A percentile compares a stretch with the other conserved stretches of the same genome.
Conservation (phyloP, 2,329 filamentous ascomycete genomes). For the Coniochaeta prunicola region DNA sequence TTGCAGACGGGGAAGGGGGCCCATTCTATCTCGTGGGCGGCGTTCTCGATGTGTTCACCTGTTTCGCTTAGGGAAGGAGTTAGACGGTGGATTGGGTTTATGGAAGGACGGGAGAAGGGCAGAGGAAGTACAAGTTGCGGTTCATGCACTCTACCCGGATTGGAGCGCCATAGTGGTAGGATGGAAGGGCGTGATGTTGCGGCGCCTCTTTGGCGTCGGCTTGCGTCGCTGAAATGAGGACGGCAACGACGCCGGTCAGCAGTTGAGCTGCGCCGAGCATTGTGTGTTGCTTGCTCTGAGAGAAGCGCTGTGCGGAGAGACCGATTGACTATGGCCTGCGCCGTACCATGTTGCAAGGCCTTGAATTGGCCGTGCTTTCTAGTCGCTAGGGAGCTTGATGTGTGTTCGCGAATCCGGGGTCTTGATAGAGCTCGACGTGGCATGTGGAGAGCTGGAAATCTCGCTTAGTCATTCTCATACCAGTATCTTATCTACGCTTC, state of each 20-base stretch:
- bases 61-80: slow-evolving; percentile 56
- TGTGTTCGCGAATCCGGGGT: neutral
- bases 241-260: neutral
- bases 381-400: neutral
- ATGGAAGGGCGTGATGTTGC: slow-evolving; percentile 35
- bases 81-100: neutral
- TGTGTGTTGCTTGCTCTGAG: neutral
- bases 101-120: neutral
- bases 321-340: slow-evolving; percentile 2
- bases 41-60: slow-evolving; percentile 81
- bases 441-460: neutral
- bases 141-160: slow-evolving; percentile 70
- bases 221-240: neutral
- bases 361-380: neutral
- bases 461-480: neutral
- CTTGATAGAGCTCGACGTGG: neutral
- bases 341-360: neutral
- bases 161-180: slow-evolving; percentile 58
- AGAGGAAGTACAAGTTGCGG: slow-evolving; percentile 56
- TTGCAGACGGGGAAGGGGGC: slow-evolving; percentile 86
- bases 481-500: neutral
- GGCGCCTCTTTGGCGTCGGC: neutral
- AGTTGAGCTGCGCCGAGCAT: neutral
- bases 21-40: slow-evolving; percentile 78
- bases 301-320: neutral